phyloP scores from a whole-genome alignment of 768 basidiomycete species.

The Hysterangium stoloniferum region DNA sequence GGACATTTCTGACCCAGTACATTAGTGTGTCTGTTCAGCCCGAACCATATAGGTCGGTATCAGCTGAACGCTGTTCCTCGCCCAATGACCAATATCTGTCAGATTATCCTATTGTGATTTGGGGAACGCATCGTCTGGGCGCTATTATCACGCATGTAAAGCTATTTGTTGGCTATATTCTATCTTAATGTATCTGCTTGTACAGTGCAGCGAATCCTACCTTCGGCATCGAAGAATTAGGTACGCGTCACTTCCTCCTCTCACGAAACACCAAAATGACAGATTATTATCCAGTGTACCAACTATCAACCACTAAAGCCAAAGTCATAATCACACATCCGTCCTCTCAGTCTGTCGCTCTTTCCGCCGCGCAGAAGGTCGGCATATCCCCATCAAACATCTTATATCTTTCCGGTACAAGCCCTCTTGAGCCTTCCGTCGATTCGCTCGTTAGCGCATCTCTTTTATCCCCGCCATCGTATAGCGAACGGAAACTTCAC shows the following conservation, averaged over 20 bases:
- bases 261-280: not conserved
- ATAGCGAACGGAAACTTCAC: slow-evolving; percentile 41
- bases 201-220: slow-evolving; percentile 3
- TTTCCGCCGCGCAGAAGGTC: slow-evolving; percentile 40
- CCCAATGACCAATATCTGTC: not conserved
- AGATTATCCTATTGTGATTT: slow-evolving; percentile 43
- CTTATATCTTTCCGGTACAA: not conserved
- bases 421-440: slow-evolving; percentile 26
- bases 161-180: slow-evolving; percentile 35
- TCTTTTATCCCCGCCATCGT: slow-evolving; percentile 28
- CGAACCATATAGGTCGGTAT: slow-evolving; percentile 54
- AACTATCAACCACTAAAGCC: slow-evolving; percentile 41
- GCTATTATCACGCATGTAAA: slow-evolving; percentile 5
- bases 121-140: slow-evolving; percentile 33
- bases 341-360: slow-evolving; percentile 39
- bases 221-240: slow-evolving; percentile 6
- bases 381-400: slow-evolving; percentile 31
- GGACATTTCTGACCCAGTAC: not conserved
- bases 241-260: not conserved
- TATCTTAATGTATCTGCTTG: slow-evolving; percentile 43
- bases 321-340: slow-evolving; percentile 36
- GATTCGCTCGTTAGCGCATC: slow-evolving; percentile 44
- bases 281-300: slow-evolving; percentile 29
- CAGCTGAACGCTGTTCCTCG: not conserved
- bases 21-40: slow-evolving; percentile 54